Conservation (phyloP, 305 asterid genomes). For the Fraxinus platypoda region DNA sequence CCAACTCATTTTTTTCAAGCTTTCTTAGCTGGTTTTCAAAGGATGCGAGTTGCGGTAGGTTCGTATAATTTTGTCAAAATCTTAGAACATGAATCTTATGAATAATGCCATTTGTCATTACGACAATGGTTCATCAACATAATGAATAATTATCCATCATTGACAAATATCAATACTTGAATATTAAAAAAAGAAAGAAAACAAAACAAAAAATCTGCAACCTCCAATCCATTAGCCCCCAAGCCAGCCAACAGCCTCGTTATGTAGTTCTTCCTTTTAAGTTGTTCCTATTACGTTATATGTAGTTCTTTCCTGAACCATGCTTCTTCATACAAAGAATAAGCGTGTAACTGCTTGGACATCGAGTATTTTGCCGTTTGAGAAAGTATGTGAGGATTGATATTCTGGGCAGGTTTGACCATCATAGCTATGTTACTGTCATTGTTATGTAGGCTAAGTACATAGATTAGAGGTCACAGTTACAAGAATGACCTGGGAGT, state of each 20-base stretch:
- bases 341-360: not conserved
- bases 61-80: too few relatives aligned
- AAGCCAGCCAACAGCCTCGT: not conserved
- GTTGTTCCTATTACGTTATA: not conserved
- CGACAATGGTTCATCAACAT: too few relatives aligned
- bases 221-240: not conserved
- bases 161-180: not conserved
- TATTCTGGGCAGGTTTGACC: too few relatives aligned
- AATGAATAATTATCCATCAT: not conserved
- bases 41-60: too few relatives aligned
- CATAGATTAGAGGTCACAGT: too few relatives aligned
- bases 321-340: too few relatives aligned
- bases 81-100: too few relatives aligned
- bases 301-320: not conserved
- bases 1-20: too few relatives aligned
- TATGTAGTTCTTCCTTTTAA: not conserved
- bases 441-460: not conserved
- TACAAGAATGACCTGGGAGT: not conserved
- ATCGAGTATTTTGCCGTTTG: not conserved
- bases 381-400: not conserved
- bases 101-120: too few relatives aligned
- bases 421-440: too few relatives aligned
- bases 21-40: too few relatives aligned
- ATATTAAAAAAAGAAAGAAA: too few relatives aligned
- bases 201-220: not conserved